Base-by-base conservation (phyloP, 2,329 filamentous ascomycete genomes). In the Penicillium hordei region DNA sequence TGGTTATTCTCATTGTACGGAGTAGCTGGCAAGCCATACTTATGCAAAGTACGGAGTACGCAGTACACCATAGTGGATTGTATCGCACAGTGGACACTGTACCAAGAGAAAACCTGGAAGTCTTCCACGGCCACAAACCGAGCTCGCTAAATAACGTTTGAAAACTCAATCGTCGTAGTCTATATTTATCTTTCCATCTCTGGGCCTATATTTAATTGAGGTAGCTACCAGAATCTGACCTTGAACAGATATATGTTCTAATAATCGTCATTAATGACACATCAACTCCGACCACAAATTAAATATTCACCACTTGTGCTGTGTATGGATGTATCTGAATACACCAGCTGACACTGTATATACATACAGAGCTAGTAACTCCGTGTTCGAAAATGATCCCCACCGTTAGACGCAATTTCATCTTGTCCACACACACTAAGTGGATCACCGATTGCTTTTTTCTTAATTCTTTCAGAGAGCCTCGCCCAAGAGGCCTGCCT, bases 391-490 rank as follows among this genome's bases (percentile, higher is more conserved):
- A 56, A 58, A 25, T 33, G 25, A 64, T 64, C 62, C 50, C 64
- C 64, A 65, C 64, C 55, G 36, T 57, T 59, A 45, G 50, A 57
- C 55, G 52, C 48, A 58, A 60, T 57, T 57, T 62, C 39, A 39
- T 55, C 48, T 55, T 55, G 43, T 57, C 61, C 61, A 65, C 57
- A 64, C 56, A 36, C 36, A 38, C 51, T 38, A 59, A 55, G 64
- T 66, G 64, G 64, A 64, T 60, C 61, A 43, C 27, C 52, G 45
- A 55, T 62, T 64, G 57, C 64, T 58, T 59, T 62, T 62, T 49
- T 59, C 46, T 51, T 51, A 8, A 27, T 52, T 52, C 42, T 60
- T 48, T 52, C 48, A 39, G 57, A 56, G 58, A 63, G 63, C 57
- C 63, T 65, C 61, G 58, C 57, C 58, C 42, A 12, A 52, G 31